phyloP scores from a whole-genome alignment of 2,329 filamentous ascomycete genomes.

The Paecilomyces formosus region DNA sequence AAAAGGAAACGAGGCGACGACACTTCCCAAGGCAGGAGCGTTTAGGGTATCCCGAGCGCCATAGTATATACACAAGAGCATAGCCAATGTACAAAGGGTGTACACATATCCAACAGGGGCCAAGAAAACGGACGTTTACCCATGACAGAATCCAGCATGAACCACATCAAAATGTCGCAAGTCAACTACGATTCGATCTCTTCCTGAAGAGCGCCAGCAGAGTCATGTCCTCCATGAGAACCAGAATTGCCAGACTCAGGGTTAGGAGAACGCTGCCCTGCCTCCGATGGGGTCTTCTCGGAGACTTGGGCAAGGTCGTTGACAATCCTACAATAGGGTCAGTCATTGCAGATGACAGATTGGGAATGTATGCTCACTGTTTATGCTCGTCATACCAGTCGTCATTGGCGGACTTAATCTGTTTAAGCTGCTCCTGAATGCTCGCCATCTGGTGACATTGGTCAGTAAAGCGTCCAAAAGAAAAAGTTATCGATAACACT shows the following conservation, averaged over 20 bases:
- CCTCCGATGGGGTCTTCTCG: constrained; percentile 19
- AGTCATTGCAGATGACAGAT: constrained; percentile 2
- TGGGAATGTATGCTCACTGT: constrained; percentile 22
- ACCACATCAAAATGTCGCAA: not conserved
- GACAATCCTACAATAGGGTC: constrained; percentile 23
- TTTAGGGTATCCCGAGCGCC: not conserved
- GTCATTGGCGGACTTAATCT: constrained; percentile 38
- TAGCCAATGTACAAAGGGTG: not conserved
- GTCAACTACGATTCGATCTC: not conserved
- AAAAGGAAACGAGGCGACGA: not conserved
- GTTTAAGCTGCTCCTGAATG: constrained; percentile 40
- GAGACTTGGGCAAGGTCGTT: constrained; percentile 30
- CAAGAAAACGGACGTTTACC: not conserved
- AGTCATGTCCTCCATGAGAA: not conserved
- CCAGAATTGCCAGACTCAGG: constrained; percentile 9
- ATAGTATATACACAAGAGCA: not conserved
- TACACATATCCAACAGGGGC: not conserved
- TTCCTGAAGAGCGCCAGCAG: not conserved
- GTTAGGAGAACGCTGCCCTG: constrained; percentile 20
- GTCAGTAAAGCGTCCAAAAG: constrained; percentile 14
- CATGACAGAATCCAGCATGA: not conserved
- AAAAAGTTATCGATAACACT: constrained; percentile 7
- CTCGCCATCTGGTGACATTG: constrained; percentile 36
- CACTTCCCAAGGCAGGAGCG: not conserved
- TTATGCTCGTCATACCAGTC: constrained; percentile 38